Percentiles rank a stretch among this genome's conserved stretches.
Evolutionary conservation across 768 basidiomycete genomes (phyloP).

Genomic region (Hygrophorus russula): DNA sequence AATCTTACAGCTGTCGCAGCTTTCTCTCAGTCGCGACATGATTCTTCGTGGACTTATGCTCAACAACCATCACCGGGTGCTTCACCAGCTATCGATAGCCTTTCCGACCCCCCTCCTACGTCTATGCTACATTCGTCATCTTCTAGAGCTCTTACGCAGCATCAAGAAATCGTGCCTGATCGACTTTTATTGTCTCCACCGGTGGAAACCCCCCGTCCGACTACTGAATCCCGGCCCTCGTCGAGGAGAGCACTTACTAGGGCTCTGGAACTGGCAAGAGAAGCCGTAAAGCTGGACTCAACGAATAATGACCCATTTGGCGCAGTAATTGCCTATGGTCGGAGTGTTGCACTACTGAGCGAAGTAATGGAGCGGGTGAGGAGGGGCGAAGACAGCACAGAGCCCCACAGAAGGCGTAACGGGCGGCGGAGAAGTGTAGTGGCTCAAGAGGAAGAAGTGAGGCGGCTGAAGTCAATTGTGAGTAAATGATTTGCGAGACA

Average conservation of each 20-base stretch:
- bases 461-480: slow-evolving; percentile 79
- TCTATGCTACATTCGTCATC: slow-evolving; percentile 35
- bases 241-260: slow-evolving; percentile 79
- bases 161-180: slow-evolving; percentile 31
- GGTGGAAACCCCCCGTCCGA: slow-evolving; percentile 27
- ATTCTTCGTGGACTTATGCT: slow-evolving; percentile 16
- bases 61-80: slow-evolving; percentile 22
- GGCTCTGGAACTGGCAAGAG: slow-evolving; percentile 79
- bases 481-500: slow-evolving; percentile 19
- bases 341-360: slow-evolving; percentile 75
- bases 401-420: slow-evolving; percentile 40
- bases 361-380: slow-evolving; percentile 91
- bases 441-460: slow-evolving; percentile 88
- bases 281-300: slow-evolving; percentile 81
- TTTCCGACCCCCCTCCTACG: slow-evolving; percentile 47
- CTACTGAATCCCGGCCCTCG: slow-evolving; percentile 46
- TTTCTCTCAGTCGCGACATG: slow-evolving; percentile 43
- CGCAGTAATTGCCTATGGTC: slow-evolving; percentile 82
- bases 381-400: slow-evolving; percentile 73
- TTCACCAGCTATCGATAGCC: slow-evolving; percentile 33
- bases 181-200: slow-evolving; percentile 31
- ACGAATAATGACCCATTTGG: slow-evolving; percentile 83
- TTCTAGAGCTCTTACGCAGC: slow-evolving; percentile 15
- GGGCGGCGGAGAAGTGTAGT: slow-evolving; percentile 67
- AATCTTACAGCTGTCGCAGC: slow-evolving; percentile 48